Evolutionary conservation across 371 early-diverging fungal genomes (phyloP).

Genomic region (Thermomucor indicae-seudaticae): DNA sequence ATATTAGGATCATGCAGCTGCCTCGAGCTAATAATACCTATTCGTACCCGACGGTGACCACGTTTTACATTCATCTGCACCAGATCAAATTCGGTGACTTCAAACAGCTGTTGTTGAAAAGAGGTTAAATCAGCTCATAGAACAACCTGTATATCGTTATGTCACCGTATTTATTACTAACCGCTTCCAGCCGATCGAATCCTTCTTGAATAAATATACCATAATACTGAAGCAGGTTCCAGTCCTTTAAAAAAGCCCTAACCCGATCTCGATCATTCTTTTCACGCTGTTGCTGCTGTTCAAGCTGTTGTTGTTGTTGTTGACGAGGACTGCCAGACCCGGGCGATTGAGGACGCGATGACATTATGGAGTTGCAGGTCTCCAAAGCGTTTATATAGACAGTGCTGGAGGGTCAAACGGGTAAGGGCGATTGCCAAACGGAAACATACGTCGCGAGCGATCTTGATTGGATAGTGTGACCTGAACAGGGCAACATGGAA

Average conservation of each 20-base stretch:
- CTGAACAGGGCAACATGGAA: too few species aligned
- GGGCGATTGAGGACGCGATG: too few species aligned
- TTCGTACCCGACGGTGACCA: conserved; percentile 48
- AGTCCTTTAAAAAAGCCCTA: neutral
- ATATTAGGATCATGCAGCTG: neutral
- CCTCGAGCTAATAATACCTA: neutral
- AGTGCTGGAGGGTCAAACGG: too few species aligned
- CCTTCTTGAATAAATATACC: conserved; percentile 9
- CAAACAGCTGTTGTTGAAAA: conserved; percentile 30
- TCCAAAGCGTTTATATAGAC: too few species aligned
- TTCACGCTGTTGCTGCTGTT: conserved; percentile 1
- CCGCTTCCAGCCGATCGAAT: conserved; percentile 19
- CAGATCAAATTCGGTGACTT: conserved; percentile 46
- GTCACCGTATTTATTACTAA: conserved; percentile 4
- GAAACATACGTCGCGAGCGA: too few species aligned
- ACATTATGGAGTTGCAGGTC: too few species aligned
- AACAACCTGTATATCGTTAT: too few species aligned
- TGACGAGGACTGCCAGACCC: too few species aligned
- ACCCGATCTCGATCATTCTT: conserved; percentile 3
- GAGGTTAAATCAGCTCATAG: too few species aligned
- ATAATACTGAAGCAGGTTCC: conserved; percentile 9
- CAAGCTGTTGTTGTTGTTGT: neutral
- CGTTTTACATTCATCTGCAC: conserved; percentile 47
- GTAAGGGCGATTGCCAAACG: too few species aligned
- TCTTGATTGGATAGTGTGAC: too few species aligned